Base-by-base conservation (phyloP, 768 basidiomycete species). In the Calocybe cyanea region DNA sequence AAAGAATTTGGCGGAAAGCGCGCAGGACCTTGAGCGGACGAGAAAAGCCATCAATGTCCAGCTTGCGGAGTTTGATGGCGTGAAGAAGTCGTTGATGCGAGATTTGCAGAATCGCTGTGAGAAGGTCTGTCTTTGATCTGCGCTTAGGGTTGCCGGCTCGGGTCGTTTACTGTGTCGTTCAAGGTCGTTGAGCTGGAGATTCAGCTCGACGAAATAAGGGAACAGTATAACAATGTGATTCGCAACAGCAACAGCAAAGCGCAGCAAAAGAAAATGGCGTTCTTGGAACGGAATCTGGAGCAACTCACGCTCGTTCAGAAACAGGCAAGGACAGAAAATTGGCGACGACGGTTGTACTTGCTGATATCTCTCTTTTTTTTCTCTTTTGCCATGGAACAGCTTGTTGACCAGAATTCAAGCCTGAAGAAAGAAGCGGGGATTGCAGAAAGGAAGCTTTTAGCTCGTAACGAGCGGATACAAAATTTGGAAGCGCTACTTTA, bases 21-120 rank as follows among this genome's bases (percentile, higher is more conserved):
- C 95, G 2, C 89, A 93, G 68, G 96, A 99, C 68, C 81, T 97
- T 54, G 96, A 99, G 68, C 80, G 95, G 46, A 92, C 91, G 36
- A 82, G 96, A 55, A 97, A 96, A 69, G 90, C 91, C 10, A 93
- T 96, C 69, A 95, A 92, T 52, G 87, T 93, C n/a, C 95, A 98
- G 61, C 83, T 95, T 48, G 91, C 94, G 49, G 96, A 99, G 62
- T 99, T 99, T 65, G 96, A 99, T 62, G 87, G 90, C 15, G 93
- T 96, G 56, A 98, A 98, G 79, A 95, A 96, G 73, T 95, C 90
- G 38, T 80, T 99, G 51, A 96, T 99, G 90, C 86, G 92, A 30
- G 96, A 99, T 73, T 69, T 99, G 57, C 95, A 97, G 72, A 97
- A 99, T 66, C 93, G 96, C 21, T 99, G 96, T 64, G 96, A 99